Conservation (phyloP, 1,139 yeast genomes). For the Yamadazyma mexicana region DNA sequence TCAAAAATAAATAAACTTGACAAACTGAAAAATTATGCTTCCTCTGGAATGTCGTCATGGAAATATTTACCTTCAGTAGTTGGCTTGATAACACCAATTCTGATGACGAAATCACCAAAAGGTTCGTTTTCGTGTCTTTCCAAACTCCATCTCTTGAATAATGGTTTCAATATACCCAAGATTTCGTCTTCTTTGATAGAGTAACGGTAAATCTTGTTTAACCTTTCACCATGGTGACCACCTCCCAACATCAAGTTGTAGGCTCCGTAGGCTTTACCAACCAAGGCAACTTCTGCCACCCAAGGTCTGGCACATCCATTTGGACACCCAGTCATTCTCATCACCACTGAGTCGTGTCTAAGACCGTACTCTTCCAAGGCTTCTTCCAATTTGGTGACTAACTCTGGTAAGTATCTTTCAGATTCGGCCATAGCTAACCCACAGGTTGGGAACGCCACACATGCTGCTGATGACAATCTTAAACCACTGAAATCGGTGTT, state of each 20-base stretch:
- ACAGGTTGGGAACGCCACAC: conserved; percentile 99
- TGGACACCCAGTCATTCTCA: conserved; percentile 99
- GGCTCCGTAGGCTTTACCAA: conserved; percentile 93
- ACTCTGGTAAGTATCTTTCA: conserved; percentile 87
- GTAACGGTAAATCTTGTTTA: conserved; percentile 86
- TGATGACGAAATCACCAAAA: conserved; percentile 89
- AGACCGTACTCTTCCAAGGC: conserved; percentile 89
- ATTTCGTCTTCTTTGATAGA: conserved; percentile 92
- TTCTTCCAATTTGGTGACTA: conserved; percentile 77
- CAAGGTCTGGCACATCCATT: conserved; percentile 99
- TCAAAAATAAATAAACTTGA: conserved; percentile 6
- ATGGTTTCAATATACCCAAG: conserved; percentile 69
- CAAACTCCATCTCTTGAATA: conserved; percentile 91
- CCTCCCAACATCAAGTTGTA: conserved; percentile 96
- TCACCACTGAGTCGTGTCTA: conserved; percentile 90
- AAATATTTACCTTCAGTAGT: conserved; percentile 89
- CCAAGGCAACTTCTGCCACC: conserved; percentile 94
- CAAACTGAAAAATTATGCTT: conserved; percentile 33
- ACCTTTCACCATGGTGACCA: conserved; percentile 90
- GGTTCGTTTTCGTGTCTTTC: conserved; percentile 92
- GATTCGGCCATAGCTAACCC: conserved; percentile 99
- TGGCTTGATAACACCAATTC: conserved; percentile 83
- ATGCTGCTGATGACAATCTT: conserved; percentile 89
- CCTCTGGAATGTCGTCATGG: conserved; percentile 93
- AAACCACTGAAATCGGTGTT: conserved; percentile 82